Evolutionary conservation across 257 asterid species (phyloP).

Genomic region (Linderniella brevidens): DNA sequence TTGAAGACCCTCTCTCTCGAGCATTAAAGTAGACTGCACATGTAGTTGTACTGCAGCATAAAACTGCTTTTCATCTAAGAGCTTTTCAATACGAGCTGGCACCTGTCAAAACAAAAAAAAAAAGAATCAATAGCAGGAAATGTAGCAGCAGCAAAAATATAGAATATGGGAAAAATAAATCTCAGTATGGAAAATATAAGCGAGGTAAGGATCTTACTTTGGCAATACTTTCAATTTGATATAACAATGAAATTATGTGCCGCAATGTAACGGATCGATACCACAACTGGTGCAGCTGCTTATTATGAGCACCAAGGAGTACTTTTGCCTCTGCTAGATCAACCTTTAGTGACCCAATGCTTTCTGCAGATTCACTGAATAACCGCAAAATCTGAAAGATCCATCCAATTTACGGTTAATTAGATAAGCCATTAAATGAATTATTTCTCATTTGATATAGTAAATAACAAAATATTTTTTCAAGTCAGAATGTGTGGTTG

Average conservation of each 20-base stretch:
- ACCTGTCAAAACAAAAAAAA: conserved; percentile 22
- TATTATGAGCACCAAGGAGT: conserved; percentile 82
- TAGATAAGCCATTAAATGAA: no score
- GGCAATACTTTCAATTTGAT: conserved; percentile 97
- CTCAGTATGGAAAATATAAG: conserved; percentile 3
- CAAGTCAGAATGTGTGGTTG: no score
- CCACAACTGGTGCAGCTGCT: conserved; percentile 96
- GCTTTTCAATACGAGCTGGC: conserved; percentile 93
- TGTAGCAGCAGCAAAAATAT: no score
- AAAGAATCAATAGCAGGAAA: no score
- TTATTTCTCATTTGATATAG: no score
- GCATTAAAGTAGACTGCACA: conserved; percentile 85
- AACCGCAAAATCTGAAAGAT: conserved; percentile 76
- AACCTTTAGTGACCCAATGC: conserved; percentile 61
- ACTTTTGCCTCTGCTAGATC: conserved; percentile 81
- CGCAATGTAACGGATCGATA: conserved; percentile 96
- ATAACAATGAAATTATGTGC: conserved; percentile 83
- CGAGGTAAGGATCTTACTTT: conserved; percentile 38
- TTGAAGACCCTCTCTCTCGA: conserved; percentile 96
- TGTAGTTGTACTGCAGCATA: conserved; percentile 94
- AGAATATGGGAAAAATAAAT: neutral
- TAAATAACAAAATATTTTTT: no score
- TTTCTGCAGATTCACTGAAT: conserved; percentile 90
- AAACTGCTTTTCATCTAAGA: conserved; percentile 77
- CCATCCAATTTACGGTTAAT: neutral